These are phyloP conservation scores for Calocybe indica DNA, from an alignment of 768 basidiomycete species.

Conservation along the genomic window DNA sequence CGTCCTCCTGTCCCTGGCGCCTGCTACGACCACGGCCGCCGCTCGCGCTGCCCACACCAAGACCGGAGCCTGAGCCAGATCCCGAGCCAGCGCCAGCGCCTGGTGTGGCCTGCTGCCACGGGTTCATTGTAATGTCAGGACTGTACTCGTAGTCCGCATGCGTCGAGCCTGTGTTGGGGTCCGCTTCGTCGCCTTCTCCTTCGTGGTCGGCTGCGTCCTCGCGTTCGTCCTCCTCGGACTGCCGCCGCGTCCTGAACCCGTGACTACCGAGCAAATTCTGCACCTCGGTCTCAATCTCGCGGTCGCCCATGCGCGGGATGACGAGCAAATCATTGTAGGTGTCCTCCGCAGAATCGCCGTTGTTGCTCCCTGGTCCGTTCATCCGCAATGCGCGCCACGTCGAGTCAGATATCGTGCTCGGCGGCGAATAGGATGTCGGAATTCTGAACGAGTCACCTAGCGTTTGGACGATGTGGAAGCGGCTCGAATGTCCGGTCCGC, in stretches of 20 bases:
- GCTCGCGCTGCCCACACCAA: conserved; percentile 11
- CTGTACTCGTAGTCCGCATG: conserved; percentile 24
- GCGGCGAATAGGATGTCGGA: conserved; percentile 31
- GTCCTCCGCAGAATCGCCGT: conserved; percentile 7
- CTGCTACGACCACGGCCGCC: conserved; percentile 1
- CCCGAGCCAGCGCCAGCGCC: conserved; percentile 32
- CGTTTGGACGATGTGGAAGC: conserved; percentile 30
- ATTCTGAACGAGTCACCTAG: conserved; percentile 58
- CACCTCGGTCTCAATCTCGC: conserved; percentile 49
- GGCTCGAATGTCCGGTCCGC: not conserved
- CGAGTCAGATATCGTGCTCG: conserved; percentile 37
- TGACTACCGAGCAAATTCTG: conserved; percentile 48
- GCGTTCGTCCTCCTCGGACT: conserved; percentile 8
- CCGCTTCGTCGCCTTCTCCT: conserved; percentile 10
- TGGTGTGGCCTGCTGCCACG: conserved; percentile 4
- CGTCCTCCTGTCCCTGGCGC: conserved; percentile 8
- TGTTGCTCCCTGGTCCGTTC: conserved; percentile 1
- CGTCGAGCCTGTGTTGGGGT: conserved; percentile 22
- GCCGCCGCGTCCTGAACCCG: conserved; percentile 30
- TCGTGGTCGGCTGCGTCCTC: conserved; percentile 3
- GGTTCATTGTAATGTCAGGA: conserved; percentile 11
- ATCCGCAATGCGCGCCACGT: conserved; percentile 35
- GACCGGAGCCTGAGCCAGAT: conserved; percentile 15
- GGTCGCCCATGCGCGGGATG: conserved; percentile 51
- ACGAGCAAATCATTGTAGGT: conserved; percentile 42